Conservation (phyloP, 1,139 yeast genomes). For the Kurtzmaniella quercitrusa region DNA sequence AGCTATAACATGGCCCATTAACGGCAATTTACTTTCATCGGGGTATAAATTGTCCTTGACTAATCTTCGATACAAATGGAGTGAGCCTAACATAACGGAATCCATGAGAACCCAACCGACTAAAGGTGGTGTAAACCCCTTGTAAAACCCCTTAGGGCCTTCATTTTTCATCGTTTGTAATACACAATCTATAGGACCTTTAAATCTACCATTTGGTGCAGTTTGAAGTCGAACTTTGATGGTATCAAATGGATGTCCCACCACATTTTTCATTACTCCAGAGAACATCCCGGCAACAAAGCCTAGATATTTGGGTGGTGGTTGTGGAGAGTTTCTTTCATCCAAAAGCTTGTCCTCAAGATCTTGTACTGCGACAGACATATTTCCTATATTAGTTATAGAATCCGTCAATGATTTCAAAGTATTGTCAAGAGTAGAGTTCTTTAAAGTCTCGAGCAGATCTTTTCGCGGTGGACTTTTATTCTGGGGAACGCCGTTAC, state of each 20-base stretch:
- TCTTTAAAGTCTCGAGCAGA: too few species aligned
- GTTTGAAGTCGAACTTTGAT: conserved; percentile 87
- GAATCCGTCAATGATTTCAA: too few species aligned
- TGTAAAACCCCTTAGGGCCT: conserved; percentile 73
- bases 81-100: conserved; percentile 79
- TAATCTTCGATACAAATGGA: conserved; percentile 69
- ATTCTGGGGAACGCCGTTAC: background rate
- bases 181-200: conserved; percentile 81
- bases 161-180: conserved; percentile 67
- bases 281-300: conserved; percentile 86
- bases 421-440: background rate
- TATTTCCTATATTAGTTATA: conserved; percentile 8
- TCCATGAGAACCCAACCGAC: conserved; percentile 96
- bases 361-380: conserved; percentile 28
- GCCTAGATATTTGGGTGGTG: conserved; percentile 63
- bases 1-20: conserved; percentile 71
- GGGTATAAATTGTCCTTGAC: conserved; percentile 62
- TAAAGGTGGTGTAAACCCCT: conserved; percentile 89
- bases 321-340: conserved; percentile 9
- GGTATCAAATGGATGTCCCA: conserved; percentile 93
- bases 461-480: background rate
- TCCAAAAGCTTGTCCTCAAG: conserved; percentile 23
- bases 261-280: conserved; percentile 81
- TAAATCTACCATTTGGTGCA: conserved; percentile 64
- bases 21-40: conserved; percentile 58